Evolutionary conservation across 345 rosid species (phyloP), one percentile per base, ranked within the genome.

Genomic region (Rhizophora apiculata): DNA sequence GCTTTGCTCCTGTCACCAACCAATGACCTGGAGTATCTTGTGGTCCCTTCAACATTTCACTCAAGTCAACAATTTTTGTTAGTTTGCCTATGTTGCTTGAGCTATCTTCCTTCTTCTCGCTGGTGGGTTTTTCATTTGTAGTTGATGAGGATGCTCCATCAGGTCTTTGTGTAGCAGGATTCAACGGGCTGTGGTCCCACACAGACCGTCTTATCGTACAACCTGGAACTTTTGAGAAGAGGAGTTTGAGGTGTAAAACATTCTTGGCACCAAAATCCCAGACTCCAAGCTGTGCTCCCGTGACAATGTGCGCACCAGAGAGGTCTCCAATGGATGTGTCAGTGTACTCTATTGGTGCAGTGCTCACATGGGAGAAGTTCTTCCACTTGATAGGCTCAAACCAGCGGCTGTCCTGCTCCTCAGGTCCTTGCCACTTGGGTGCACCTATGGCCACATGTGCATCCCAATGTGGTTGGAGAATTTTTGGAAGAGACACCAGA

Each of bases 401-500:
- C 97, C 97, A 95, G 36, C 97, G 97, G 73, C 97, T 95, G 69
- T 95, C 99, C 80, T 92, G 97, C 85, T 90, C 97, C 75, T 95
- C 97, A 19, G 97, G 97, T 72, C 96, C 96, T 82, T 87, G 93
- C 99, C 99, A 95, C 78, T 86, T 92, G 27, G 97, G 97, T 55
- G 99, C 96, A 69, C 97, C 96, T 62, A 95, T 95, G 34, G 97
- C 97, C 75, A 95, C 75, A 74, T 92, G 94, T n/a, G 88, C 64
- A 74, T 90, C 97, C 99, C 97, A 95, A 64, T 92, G 97, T 49
- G 99, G 97, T 68, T 90, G 96, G 62, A 95, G 87, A 72, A 88
- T 88, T 77, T 95, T 95, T 6, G 99, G 97, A 46, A 95, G 97
- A 49, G 96, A 95, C 53, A 95, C 94, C 30, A 95, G 81, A 82